These are phyloP conservation scores for Aspergillus fischeri DNA, from an alignment of 2,329 filamentous ascomycete species.

Conservation along the genomic window DNA sequence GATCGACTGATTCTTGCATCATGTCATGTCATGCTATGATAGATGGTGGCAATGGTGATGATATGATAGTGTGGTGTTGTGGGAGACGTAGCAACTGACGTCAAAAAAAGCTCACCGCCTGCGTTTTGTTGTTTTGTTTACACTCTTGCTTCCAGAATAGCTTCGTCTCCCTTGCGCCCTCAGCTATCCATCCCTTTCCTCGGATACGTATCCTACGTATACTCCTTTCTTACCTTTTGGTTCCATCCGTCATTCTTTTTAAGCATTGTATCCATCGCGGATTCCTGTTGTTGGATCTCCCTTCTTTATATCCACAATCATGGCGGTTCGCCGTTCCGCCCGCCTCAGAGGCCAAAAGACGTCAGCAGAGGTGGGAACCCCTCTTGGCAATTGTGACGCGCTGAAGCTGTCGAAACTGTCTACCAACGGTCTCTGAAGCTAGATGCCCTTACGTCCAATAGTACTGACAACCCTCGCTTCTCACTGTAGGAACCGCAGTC, in stretches of 20 bases:
- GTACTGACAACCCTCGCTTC: not conserved
- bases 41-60: not conserved
- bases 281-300: constrained; percentile 2
- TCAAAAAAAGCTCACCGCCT: constrained; percentile 4
- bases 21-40: not conserved
- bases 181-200: not conserved
- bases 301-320: constrained; percentile 9
- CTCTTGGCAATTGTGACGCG: constrained; percentile 6
- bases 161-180: not conserved
- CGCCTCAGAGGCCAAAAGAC: constrained; percentile 33
- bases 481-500: constrained; percentile 17
- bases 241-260: not conserved
- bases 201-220: too few species aligned
- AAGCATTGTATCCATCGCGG: not conserved
- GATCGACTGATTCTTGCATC: constrained; percentile 5
- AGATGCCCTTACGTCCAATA: not conserved
- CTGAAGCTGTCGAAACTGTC: constrained; percentile 7
- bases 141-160: not conserved
- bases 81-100: not conserved
- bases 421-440: not conserved
- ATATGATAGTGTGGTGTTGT: not conserved
- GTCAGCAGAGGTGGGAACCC: constrained; percentile 29
- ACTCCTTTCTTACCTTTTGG: not conserved
- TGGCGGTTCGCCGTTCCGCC: constrained; percentile 40
- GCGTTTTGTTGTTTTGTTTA: not conserved